Conservation (phyloP, 495 filamentous ascomycete species). For the Penicillium lividum region DNA sequence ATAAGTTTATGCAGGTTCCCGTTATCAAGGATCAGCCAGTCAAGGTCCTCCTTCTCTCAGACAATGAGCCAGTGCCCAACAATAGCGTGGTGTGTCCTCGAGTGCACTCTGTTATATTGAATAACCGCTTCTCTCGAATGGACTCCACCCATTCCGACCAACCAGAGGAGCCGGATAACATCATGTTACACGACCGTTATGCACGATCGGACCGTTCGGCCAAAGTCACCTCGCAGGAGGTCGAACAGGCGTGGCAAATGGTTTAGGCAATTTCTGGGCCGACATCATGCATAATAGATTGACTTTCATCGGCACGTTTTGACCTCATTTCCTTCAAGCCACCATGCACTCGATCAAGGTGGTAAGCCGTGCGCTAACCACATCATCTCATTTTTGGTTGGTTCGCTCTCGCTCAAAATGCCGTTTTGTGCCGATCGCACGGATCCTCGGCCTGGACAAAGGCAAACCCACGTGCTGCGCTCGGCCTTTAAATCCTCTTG, state of each 20-base stretch:
- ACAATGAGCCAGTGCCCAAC: conserved; percentile 50
- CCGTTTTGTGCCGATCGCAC: too few relatives aligned
- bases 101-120: conserved; percentile 47
- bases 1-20: conserved; percentile 43
- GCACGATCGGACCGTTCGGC: conserved; percentile 7
- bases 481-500: too few relatives aligned
- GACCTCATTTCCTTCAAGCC: too few relatives aligned
- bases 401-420: too few relatives aligned
- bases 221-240: conserved; percentile 12
- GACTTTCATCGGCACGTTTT: too few relatives aligned
- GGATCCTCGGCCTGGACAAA: too few relatives aligned
- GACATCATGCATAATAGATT: too few relatives aligned
- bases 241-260: conserved; percentile 7
- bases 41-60: conserved; percentile 48
- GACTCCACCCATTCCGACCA: background rate
- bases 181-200: conserved; percentile 2
- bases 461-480: too few relatives aligned
- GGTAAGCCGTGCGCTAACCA: too few relatives aligned
- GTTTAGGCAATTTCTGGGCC: background rate
- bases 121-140: conserved; percentile 53
- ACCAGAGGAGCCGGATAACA: background rate
- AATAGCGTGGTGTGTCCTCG: conserved; percentile 52
- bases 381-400: too few relatives aligned
- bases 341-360: too few relatives aligned
- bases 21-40: conserved; percentile 55